Conservation (phyloP, 331 rosid genomes). For the Phaseolus coccineus region DNA sequence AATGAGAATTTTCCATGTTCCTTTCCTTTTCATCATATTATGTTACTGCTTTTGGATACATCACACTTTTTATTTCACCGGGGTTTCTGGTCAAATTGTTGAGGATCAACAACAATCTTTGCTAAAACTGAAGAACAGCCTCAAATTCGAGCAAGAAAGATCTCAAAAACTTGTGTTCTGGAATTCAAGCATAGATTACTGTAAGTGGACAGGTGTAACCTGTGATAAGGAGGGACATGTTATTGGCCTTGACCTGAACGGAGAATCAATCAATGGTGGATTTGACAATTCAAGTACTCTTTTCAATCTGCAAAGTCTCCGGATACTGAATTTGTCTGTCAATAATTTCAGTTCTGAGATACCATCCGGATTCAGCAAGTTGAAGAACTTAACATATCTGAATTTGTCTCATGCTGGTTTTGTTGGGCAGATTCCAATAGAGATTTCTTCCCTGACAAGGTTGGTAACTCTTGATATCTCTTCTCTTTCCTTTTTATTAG, state of each 20-base stretch:
- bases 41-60: constrained; percentile 18
- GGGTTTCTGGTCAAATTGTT: constrained; percentile 22
- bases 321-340: constrained; percentile 29
- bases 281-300: constrained; percentile 51
- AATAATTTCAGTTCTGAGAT: constrained; percentile 46
- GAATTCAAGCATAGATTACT: constrained; percentile 30
- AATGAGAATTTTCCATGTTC: constrained; percentile 32
- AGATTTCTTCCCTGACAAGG: constrained; percentile 46
- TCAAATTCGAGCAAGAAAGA: background rate
- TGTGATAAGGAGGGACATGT: constrained; percentile 43
- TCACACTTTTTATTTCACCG: background rate
- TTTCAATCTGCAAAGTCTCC: constrained; percentile 43
- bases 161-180: constrained; percentile 39
- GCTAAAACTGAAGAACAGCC: constrained; percentile 46
- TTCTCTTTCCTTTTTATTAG: background rate
- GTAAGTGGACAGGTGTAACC: constrained; percentile 40
- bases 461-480: constrained; percentile 56
- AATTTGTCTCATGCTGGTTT: constrained; percentile 48
- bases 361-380: constrained; percentile 41
- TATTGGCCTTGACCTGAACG: constrained; percentile 50
- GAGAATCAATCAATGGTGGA: constrained; percentile 41
- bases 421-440: constrained; percentile 52
- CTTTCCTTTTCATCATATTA: constrained; percentile 35
- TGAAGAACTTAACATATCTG: constrained; percentile 38
- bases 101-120: constrained; percentile 31